phyloP scores from a whole-genome alignment of 2,329 filamentous ascomycete species.

The Phaeosphaeriaceae sp. region DNA sequence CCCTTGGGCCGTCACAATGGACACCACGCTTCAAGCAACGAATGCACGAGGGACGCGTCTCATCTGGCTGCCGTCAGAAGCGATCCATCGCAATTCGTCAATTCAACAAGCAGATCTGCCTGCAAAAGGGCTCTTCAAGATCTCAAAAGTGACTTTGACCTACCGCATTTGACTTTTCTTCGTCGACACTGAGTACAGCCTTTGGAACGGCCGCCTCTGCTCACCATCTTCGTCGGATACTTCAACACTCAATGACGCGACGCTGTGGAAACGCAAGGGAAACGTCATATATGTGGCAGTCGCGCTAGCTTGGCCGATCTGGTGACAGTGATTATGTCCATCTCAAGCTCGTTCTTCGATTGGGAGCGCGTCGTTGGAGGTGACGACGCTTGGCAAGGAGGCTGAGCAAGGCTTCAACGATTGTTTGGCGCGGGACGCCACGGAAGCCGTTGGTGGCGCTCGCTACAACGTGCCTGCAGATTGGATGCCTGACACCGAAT shows the following conservation, averaged over 20 bases:
- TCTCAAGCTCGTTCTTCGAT: not conserved
- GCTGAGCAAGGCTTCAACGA: not conserved
- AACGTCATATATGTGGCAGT: not conserved
- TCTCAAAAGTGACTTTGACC: not conserved
- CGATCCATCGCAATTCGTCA: not conserved
- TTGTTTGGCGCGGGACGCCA: not conserved
- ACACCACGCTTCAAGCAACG: conserved; percentile 34
- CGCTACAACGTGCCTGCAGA: not conserved
- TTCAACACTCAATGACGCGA: not conserved
- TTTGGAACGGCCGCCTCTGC: conserved; percentile 37
- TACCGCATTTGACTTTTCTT: conserved; percentile 39
- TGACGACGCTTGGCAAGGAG: not conserved
- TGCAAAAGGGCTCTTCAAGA: too few species aligned
- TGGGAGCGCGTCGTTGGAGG: not conserved
- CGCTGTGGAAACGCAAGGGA: not conserved
- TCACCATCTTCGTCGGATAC: conserved; percentile 29
- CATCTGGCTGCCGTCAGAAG: conserved; percentile 24
- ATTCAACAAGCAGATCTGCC: not conserved
- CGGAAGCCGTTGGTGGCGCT: not conserved
- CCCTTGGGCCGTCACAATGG: conserved; percentile 33
- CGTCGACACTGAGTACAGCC: conserved; percentile 36
- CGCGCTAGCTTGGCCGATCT: not conserved
- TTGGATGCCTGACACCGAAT: too few species aligned
- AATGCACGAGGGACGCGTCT: conserved; percentile 31
- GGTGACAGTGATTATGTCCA: not conserved